Evolutionary conservation across 1,284 basidiomycete species (phyloP), one percentile per base, ranked within the genome.

Genomic region (Trichosporon coremiiforme): DNA sequence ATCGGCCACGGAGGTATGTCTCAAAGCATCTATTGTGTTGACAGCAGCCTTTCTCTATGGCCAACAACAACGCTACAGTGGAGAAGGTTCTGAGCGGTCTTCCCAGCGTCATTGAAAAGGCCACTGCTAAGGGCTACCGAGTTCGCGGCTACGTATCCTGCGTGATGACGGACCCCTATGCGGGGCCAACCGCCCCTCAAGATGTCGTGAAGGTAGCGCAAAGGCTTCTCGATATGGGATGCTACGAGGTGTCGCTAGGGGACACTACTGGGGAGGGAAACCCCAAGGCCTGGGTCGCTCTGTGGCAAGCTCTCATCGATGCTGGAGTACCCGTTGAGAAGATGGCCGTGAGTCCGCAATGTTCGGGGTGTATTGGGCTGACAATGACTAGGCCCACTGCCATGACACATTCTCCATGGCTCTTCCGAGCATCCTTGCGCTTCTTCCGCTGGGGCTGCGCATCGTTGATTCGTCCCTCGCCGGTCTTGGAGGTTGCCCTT

Each of bases 401-500:
- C 94, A 97, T 81, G 94, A 98, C 79, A 97, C 94, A 0, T 95
- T 90, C 79, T 93, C 94, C 2, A 91, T 91, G 50, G 94, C 89
- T 2, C 75, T 86, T 0, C 80, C 86, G 0, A 86, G 85, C 33
- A 82, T 87, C 9, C 75, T 86, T 6, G 77, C 85, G 38, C 77
- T 85, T 17, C 80, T 85, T 2, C 77, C 78, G 4, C 76, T 82
- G 22, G 86, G 86, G 9, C 84, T 95, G 2, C 69, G 75, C 2
- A 84, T 85, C 1, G 81, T 86, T 25, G 85, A 87, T 73, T 78
- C 85, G 4, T 90, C 91, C 1, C 88, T 97, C 5, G 93, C 90
- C 4, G 94, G 95, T 0, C 87, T 98, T 0, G 95, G 95, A 1
- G 94, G 95, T 13, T 98, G 95, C 78, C 95, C 95, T 0, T 98